These are phyloP conservation scores for Cucurbita moschata DNA, from an alignment of 306 rosid species.

Conservation along the genomic window DNA sequence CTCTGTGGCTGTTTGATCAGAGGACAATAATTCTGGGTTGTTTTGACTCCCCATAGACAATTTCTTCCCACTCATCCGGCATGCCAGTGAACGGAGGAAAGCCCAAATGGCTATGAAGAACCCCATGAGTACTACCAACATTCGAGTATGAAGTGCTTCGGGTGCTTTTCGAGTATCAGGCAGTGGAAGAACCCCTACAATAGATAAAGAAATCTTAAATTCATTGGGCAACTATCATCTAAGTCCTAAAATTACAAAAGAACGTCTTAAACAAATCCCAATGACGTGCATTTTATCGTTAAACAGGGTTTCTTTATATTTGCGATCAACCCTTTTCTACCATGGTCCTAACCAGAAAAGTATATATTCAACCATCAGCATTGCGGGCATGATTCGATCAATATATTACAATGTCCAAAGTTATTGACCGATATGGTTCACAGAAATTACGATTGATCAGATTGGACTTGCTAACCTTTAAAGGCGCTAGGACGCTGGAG, in stretches of 20 bases:
- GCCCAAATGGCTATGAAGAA: constrained; percentile 45
- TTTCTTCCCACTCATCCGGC: constrained; percentile 34
- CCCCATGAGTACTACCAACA: constrained; percentile 42
- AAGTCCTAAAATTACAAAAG: background rate
- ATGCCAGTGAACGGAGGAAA: constrained; percentile 27
- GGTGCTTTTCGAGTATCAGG: constrained; percentile 22
- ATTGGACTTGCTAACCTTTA: constrained; percentile 36
- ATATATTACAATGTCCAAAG: background rate
- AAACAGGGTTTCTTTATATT: background rate
- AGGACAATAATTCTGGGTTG: constrained; percentile 12
- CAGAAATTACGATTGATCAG: background rate
- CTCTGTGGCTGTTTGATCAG: constrained; percentile 23
- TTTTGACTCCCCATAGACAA: constrained; percentile 21
- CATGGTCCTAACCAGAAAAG: background rate
- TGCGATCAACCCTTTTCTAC: background rate
- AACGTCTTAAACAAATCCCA: background rate
- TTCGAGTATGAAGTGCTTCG: constrained; percentile 35
- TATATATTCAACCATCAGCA: background rate
- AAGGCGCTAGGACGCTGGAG: constrained; percentile 35
- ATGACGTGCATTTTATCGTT: background rate
- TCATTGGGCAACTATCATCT: background rate
- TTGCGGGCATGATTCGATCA: background rate
- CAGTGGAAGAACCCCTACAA: constrained; percentile 44
- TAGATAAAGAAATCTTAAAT: constrained; percentile 2
- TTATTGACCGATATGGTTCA: background rate